Evolutionary conservation across 1,284 basidiomycete genomes (phyloP).

Genomic region (Moesziomyces aphidis): DNA sequence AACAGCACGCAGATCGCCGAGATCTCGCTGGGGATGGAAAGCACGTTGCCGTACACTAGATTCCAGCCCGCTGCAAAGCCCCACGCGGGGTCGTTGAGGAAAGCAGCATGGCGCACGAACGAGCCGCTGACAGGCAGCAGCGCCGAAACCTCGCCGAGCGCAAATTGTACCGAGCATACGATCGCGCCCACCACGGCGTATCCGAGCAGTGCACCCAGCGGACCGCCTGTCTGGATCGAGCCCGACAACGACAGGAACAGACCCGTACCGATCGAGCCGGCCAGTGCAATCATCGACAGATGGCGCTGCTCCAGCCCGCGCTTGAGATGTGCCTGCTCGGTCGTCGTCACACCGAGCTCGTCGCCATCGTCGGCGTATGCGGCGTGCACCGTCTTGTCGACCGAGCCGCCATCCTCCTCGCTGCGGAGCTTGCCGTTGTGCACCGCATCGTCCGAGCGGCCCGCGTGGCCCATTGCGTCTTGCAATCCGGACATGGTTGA

Average conservation of each 20-base stretch:
- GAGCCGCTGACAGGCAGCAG: constrained; percentile 75
- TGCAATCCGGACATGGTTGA: constrained; percentile 11
- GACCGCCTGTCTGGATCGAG: constrained; percentile 52
- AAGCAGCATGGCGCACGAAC: constrained; percentile 82
- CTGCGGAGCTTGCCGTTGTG: constrained; percentile 36
- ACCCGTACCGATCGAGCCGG: constrained; percentile 57
- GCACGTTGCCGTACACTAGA: constrained; percentile 72
- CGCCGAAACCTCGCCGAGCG: constrained; percentile 54
- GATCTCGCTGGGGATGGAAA: constrained; percentile 80
- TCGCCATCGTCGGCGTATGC: constrained; percentile 4
- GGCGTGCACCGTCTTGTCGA: constrained; percentile 13
- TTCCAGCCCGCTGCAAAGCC: constrained; percentile 73
- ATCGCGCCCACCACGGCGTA: constrained; percentile 52
- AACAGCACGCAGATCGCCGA: constrained; percentile 67
- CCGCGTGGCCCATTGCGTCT: constrained; percentile 3
- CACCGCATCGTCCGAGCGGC: constrained; percentile 17
- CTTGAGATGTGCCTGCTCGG: constrained; percentile 35
- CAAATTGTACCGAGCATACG: constrained; percentile 52
- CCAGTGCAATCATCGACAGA: constrained; percentile 56
- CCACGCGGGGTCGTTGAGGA: constrained; percentile 82
- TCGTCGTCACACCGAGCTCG: constrained; percentile 21
- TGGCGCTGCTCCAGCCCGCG: constrained; percentile 52
- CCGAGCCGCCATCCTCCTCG: constrained; percentile 26
- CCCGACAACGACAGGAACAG: constrained; percentile 51
- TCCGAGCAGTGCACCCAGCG: constrained; percentile 51